Percentiles rank a stretch among this genome's conserved stretches.
Conservation (phyloP, 2,329 filamentous ascomycete genomes). For the Setomelanomma holmii region DNA sequence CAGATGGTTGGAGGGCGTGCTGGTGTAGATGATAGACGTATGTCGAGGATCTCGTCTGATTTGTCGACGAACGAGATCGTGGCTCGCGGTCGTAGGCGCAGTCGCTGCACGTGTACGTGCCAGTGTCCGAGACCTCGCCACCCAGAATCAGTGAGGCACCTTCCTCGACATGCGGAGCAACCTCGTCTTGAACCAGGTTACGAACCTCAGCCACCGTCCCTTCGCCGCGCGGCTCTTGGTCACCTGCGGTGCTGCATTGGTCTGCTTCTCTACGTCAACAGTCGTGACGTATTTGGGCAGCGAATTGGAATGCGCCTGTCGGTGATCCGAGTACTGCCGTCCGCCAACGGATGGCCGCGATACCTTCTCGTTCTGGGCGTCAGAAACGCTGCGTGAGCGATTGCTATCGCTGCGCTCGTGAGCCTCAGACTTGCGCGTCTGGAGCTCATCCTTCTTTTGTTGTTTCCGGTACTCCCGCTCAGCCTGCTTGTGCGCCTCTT, state of each 20-base stretch:
- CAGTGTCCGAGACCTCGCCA: neutral
- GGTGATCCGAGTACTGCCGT: slow-evolving; percentile 48
- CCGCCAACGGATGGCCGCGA: slow-evolving; percentile 43
- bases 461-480: slow-evolving; percentile 54
- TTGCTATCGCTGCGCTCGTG: slow-evolving; percentile 36
- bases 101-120: slow-evolving; percentile 12
- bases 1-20: no score
- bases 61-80: neutral
- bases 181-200: slow-evolving; percentile 64
- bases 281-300: slow-evolving; percentile 43
- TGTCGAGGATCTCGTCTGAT: neutral
- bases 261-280: slow-evolving; percentile 40
- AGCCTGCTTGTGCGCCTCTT: slow-evolving; percentile 57
- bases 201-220: slow-evolving; percentile 60
- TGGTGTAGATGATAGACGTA: neutral
- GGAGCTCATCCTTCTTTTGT: slow-evolving; percentile 52
- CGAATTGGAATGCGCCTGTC: slow-evolving; percentile 43
- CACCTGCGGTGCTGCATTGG: slow-evolving; percentile 31
- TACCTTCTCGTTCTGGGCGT: slow-evolving; percentile 38
- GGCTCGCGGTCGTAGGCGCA: neutral
- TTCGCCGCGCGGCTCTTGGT: slow-evolving; percentile 47
- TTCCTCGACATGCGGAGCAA: slow-evolving; percentile 58
- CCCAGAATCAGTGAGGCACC: neutral
- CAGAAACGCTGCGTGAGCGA: slow-evolving; percentile 40
- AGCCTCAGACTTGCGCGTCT: slow-evolving; percentile 51